Percentiles rank a stretch among this genome's conserved stretches.
These are phyloP conservation scores for Apiospora sp. DNA, from an alignment of 2,329 filamentous ascomycete genomes.

Conservation along the genomic window DNA sequence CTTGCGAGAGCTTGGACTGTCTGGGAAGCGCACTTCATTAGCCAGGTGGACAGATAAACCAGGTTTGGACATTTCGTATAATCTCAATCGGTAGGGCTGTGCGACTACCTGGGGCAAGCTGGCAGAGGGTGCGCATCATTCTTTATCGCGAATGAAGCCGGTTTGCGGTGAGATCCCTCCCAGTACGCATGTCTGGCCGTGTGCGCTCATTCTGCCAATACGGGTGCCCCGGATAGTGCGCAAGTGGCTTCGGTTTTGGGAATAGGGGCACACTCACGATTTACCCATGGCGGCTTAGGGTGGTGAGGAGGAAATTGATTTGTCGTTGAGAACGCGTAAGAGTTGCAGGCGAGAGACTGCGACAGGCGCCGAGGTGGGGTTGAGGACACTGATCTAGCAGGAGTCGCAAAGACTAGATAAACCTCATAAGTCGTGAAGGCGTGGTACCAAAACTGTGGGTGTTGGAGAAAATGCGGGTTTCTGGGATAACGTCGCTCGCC, in stretches of 20 bases:
- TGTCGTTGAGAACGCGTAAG: background rate
- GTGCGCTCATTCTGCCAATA: slow-evolving; percentile 4
- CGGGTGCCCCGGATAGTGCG: slow-evolving; percentile 27
- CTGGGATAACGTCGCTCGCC: background rate
- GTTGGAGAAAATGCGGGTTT: background rate
- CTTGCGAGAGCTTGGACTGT: slow-evolving; percentile 97
- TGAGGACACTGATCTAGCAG: background rate
- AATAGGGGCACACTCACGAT: slow-evolving; percentile 37
- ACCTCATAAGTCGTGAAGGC: background rate
- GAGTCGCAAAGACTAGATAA: slow-evolving; percentile 7
- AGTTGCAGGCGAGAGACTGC: slow-evolving; percentile 2
- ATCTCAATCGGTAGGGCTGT: background rate
- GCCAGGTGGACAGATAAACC: background rate
- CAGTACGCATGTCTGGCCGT: slow-evolving; percentile 1
- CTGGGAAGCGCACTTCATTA: slow-evolving; percentile 54
- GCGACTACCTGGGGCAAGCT: slow-evolving; percentile 27
- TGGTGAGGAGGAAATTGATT: background rate
- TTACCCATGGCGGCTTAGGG: slow-evolving; percentile 38
- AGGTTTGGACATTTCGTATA: background rate
- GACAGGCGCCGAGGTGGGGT: slow-evolving; percentile 14
- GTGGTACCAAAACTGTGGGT: slow-evolving; percentile 20
- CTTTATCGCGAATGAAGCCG: background rate
- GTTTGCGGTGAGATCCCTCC: background rate
- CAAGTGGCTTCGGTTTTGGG: slow-evolving; percentile 22
- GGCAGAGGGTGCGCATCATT: background rate